Percentiles rank a stretch among this genome's conserved stretches.
Conservation (phyloP, 768 basidiomycete species). For the Fibroporia radiculosa region DNA sequence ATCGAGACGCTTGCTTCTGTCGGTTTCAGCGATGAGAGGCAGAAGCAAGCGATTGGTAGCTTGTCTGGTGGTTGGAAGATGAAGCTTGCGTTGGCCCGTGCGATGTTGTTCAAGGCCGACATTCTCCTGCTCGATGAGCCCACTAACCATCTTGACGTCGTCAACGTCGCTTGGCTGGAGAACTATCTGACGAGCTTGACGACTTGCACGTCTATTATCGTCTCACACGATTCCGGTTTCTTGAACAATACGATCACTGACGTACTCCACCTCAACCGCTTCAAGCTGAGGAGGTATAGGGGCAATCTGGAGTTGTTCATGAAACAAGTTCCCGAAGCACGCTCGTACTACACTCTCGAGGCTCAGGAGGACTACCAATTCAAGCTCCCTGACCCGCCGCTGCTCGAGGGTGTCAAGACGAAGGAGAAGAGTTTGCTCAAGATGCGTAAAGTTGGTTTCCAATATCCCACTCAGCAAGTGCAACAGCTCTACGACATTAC, state of each 20-base stretch:
- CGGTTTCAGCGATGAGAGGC: slow-evolving; percentile 86
- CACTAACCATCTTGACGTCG: slow-evolving; percentile 94
- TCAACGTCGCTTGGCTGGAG: slow-evolving; percentile 98
- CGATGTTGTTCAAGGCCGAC: slow-evolving; percentile 97
- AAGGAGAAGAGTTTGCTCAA: slow-evolving; percentile 96
- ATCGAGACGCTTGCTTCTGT: slow-evolving; percentile 81
- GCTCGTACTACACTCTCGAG: slow-evolving; percentile 95
- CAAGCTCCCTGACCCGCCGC: slow-evolving; percentile 94
- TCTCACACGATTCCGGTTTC: slow-evolving; percentile 97
- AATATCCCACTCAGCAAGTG: slow-evolving; percentile 79
- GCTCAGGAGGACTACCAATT: slow-evolving; percentile 96
- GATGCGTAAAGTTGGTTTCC: slow-evolving; percentile 98
- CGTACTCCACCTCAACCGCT: slow-evolving; percentile 95
- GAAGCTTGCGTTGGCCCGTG: slow-evolving; percentile 96
- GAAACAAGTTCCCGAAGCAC: slow-evolving; percentile 91
- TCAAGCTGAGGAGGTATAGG: slow-evolving; percentile 93
- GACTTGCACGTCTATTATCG: slow-evolving; percentile 93
- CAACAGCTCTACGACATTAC: slow-evolving; percentile 94
- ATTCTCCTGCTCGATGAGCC: slow-evolving; percentile 96
- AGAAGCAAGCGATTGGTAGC: slow-evolving; percentile 77
- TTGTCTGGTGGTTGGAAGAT: slow-evolving; percentile 99
- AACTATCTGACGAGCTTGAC: slow-evolving; percentile 82
- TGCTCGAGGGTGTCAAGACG: slow-evolving; percentile 99
- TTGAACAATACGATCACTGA: slow-evolving; percentile 98
- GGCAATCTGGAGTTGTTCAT: slow-evolving; percentile 96